Conservation (phyloP, 2,329 filamentous ascomycete genomes). For the Penicillium sclerotiorum region DNA sequence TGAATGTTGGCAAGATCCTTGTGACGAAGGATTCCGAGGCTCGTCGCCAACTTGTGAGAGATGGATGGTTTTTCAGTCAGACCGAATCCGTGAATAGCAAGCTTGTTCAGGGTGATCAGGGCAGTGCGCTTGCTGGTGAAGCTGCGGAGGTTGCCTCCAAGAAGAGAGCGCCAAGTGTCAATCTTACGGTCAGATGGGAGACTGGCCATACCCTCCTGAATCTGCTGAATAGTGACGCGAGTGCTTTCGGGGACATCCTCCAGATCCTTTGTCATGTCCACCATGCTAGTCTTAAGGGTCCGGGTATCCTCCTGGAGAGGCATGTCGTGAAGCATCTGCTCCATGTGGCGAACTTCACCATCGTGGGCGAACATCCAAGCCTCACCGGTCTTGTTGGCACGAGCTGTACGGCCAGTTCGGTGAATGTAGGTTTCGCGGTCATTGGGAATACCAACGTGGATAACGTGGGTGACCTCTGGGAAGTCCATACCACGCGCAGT, state of each 20-base stretch:
- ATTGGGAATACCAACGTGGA: conserved; percentile 68
- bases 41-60: conserved; percentile 22
- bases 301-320: conserved; percentile 52
- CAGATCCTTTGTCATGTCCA: conserved; percentile 36
- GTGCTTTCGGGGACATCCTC: conserved; percentile 10
- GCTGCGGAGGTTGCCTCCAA: conserved; percentile 24
- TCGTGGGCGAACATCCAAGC: conserved; percentile 63
- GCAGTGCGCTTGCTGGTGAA: conserved; percentile 42
- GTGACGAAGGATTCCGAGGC: conserved; percentile 32
- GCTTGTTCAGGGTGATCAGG: conserved; percentile 48
- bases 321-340: conserved; percentile 56
- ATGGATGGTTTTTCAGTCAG: conserved; percentile 45
- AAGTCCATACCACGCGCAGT: conserved; percentile 84
- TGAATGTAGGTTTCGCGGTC: conserved; percentile 75
- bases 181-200: conserved; percentile 29
- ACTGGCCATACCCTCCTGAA: conserved; percentile 47
- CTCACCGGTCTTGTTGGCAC: conserved; percentile 65
- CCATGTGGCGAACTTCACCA: conserved; percentile 54
- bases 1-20: conserved; percentile 16
- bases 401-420: conserved; percentile 73
- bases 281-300: conserved; percentile 45
- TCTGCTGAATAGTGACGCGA: conserved; percentile 31
- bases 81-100: conserved; percentile 52
- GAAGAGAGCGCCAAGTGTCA: conserved; percentile 32
- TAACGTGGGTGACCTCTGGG: conserved; percentile 76